A percentile compares a stretch with the other conserved stretches of the same genome.
These are phyloP conservation scores for Neurospora intermedia DNA, from an alignment of 495 filamentous ascomycete species.

Conservation along the genomic window DNA sequence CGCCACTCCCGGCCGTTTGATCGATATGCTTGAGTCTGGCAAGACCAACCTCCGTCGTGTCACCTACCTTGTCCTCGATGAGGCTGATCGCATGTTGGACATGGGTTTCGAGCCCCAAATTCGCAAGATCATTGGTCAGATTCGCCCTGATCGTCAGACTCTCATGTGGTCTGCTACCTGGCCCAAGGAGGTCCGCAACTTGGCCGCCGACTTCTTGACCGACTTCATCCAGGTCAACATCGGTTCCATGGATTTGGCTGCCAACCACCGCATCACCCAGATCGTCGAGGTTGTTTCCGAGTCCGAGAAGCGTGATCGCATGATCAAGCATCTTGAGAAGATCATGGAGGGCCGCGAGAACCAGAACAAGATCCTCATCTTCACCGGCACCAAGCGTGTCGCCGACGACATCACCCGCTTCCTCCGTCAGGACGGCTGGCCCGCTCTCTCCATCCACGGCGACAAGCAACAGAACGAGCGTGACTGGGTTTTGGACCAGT, in stretches of 20 bases:
- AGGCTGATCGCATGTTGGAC: constrained; percentile 84
- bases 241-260: constrained; percentile 90
- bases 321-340: constrained; percentile 96
- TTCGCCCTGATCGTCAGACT: constrained; percentile 95
- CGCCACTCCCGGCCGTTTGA: constrained; percentile 92
- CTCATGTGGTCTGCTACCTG: constrained; percentile 99
- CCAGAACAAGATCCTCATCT: constrained; percentile 81
- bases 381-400: constrained; percentile 96
- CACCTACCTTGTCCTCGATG: constrained; percentile 84
- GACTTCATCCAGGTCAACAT: constrained; percentile 99
- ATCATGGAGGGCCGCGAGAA: constrained; percentile 84
- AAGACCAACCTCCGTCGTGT: constrained; percentile 98
- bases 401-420: constrained; percentile 98
- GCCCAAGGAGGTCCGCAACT: constrained; percentile 96
- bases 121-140: constrained; percentile 93
- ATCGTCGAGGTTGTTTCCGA: constrained; percentile 92
- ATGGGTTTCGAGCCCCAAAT: constrained; percentile 89
- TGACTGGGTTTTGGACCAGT: constrained; percentile 99
- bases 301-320: constrained; percentile 93
- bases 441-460: constrained; percentile 95
- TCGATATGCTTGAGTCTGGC: constrained; percentile 95
- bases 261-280: constrained; percentile 97
- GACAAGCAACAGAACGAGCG: constrained; percentile 99
- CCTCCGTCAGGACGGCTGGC: constrained; percentile 98
- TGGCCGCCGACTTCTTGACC: constrained; percentile 89